Evolutionary conservation across 768 basidiomycete genomes (phyloP), one percentile per base, ranked within the genome.

Genomic region (Tephrocybe sp.): DNA sequence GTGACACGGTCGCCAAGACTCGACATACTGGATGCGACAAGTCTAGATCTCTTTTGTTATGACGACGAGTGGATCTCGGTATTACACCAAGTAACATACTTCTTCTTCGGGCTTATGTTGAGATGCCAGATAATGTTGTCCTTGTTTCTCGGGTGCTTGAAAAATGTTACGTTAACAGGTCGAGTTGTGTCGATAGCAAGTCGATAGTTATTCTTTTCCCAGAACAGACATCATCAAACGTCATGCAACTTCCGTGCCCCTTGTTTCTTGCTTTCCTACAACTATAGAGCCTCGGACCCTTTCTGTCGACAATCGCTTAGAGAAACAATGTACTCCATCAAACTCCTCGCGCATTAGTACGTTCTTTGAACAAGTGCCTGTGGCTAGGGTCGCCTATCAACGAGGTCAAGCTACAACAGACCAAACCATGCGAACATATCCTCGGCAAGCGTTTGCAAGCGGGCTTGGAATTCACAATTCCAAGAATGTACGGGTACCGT

Each of bases 41-140:
- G n/a, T n/a, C n/a, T n/a, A n/a, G n/a, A n/a, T 57, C 15, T 56
- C 53, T 19, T 28, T 61, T 12, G 42, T 53, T 22, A 59, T 32
- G 60, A 61, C 38, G 55, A 59, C 28, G 55, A 56, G 32, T 61
- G 53, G 55, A 16, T 36, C 37, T 44, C 52, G 5, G 24, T 54
- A 9, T 43, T 60, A 30, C 21, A 22, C 35, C 49, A 54, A 25
- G 57, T 58, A 44, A 34, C 4, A 44, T 45, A 32, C 37, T 5
- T 22, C 26, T n/a, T 22, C 9, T 8, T 36, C 24, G 19, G 47
- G 42, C 40, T 12, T 48, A 50, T 25, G 7, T 22, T 31, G 39
- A 31, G n/a, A 37, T 43, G 21, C 49, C 44, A 22, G n/a, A 49
- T 36, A 44, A 42, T 24, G 19, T 15, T 11, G 48, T 27, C 16